Evolutionary conservation across 1,284 basidiomycete species (phyloP).

Genomic region (Pseudozyma thailandica): DNA sequence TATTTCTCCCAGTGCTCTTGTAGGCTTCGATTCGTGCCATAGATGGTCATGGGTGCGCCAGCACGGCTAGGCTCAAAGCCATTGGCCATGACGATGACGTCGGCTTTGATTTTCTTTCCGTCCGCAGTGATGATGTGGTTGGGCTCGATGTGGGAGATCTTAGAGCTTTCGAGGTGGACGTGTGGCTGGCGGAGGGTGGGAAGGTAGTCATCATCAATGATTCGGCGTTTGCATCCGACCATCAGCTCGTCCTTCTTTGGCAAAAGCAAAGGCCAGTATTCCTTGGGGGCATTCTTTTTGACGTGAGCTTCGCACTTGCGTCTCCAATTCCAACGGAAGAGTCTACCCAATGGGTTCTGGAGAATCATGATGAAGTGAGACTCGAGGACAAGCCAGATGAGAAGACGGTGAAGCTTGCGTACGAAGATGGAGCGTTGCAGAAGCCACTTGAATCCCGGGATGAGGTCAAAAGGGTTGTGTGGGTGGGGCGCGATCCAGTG

Average conservation of each 20-base stretch:
- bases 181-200: conserved; percentile 54
- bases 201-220: conserved; percentile 62
- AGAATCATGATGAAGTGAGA: conserved; percentile 55
- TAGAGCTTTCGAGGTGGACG: conserved; percentile 51
- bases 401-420: conserved; percentile 44
- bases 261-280: conserved; percentile 62
- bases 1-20: conserved; percentile 59
- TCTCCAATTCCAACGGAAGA: conserved; percentile 50
- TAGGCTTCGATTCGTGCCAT: conserved; percentile 48
- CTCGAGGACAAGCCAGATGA: conserved; percentile 62
- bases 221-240: conserved; percentile 62
- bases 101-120: conserved; percentile 59
- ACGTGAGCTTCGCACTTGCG: conserved; percentile 51
- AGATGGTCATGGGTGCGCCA: conserved; percentile 59
- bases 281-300: conserved; percentile 55
- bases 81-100: conserved; percentile 66
- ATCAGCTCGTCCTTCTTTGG: conserved; percentile 56
- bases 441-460: conserved; percentile 60
- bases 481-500: conserved; percentile 62
- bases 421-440: conserved; percentile 46
- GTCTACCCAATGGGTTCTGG: conserved; percentile 39
- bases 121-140: conserved; percentile 57
- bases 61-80: conserved; percentile 56
- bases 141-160: conserved; percentile 57
- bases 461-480: conserved; percentile 43